Evolutionary conservation across 2,329 filamentous ascomycete genomes (phyloP).

Genomic region (Pestalotiopsis sp.): DNA sequence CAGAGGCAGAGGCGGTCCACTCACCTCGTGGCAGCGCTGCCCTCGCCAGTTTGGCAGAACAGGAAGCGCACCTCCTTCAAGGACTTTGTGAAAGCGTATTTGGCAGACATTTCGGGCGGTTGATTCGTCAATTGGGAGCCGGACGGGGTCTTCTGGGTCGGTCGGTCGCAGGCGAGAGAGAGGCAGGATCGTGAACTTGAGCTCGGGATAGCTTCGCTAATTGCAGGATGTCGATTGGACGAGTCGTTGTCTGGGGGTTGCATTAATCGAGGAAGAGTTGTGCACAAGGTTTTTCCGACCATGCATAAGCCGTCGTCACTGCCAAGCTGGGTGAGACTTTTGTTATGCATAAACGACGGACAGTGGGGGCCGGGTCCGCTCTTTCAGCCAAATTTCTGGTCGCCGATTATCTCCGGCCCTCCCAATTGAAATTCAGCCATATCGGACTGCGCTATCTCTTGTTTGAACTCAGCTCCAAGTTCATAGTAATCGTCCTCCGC

Average conservation of each 20-base stretch:
- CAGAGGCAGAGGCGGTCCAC: conserved; percentile 25
- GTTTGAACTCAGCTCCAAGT: not conserved
- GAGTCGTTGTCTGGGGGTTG: not conserved
- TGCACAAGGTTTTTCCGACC: conserved; percentile 16
- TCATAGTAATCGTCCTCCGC: not conserved
- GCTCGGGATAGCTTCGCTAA: conserved; percentile 16
- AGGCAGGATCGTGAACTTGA: not conserved
- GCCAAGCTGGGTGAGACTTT: not conserved
- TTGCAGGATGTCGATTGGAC: conserved; percentile 6
- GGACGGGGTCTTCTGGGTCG: conserved; percentile 1
- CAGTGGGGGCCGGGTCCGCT: not conserved
- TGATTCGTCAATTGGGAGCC: conserved; percentile 19
- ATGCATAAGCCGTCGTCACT: conserved; percentile 11
- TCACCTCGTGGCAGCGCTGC: conserved; percentile 87
- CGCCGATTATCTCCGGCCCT: conserved; percentile 16
- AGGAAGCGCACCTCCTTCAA: conserved; percentile 97
- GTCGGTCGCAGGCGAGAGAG: not conserved
- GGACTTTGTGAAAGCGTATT: conserved; percentile 87
- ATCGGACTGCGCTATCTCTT: conserved; percentile 1
- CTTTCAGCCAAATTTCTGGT: not conserved
- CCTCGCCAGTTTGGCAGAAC: conserved; percentile 92
- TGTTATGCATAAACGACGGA: not conserved
- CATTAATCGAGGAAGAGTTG: not conserved
- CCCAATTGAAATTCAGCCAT: conserved; percentile 7
- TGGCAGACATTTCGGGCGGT: conserved; percentile 72